Evolutionary conservation across 805 yeast species (phyloP).

Genomic region (Nakazawaea pomicola): DNA sequence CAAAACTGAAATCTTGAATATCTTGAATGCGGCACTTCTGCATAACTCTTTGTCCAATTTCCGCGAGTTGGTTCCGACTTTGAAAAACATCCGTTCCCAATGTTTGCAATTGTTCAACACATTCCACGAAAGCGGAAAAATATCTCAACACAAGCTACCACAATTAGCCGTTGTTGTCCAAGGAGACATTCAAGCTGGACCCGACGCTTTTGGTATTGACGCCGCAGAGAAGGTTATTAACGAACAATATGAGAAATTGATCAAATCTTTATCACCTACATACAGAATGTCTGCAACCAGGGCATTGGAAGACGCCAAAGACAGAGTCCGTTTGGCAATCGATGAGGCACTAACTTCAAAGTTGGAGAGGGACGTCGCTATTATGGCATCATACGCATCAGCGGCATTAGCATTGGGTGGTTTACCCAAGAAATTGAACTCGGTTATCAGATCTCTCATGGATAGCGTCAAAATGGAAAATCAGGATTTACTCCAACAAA

Average conservation of each 20-base stretch:
- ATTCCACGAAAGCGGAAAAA: constrained; percentile 70
- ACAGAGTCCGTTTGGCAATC: constrained; percentile 60
- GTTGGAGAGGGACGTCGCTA: constrained; percentile 47
- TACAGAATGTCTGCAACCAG: constrained; percentile 66
- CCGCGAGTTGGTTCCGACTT: constrained; percentile 82
- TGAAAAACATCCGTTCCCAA: constrained; percentile 81
- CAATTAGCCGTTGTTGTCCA: constrained; percentile 84
- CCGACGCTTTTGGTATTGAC: constrained; percentile 81
- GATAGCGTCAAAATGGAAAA: constrained; percentile 83
- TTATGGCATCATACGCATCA: constrained; percentile 73
- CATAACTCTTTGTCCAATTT: constrained; percentile 44
- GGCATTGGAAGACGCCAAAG: constrained; percentile 73
- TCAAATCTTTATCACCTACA: constrained; percentile 58
- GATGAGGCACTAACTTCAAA: constrained; percentile 58
- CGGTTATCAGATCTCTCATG: constrained; percentile 86
- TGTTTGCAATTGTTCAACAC: constrained; percentile 78
- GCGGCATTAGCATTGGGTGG: constrained; percentile 59
- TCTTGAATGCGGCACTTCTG: constrained; percentile 32
- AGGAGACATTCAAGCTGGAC: constrained; percentile 92
- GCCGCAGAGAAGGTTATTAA: constrained; percentile 66
- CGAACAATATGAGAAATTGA: constrained; percentile 62
- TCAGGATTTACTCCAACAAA: constrained; percentile 55
- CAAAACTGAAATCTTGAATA: constrained; percentile 21
- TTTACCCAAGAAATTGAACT: constrained; percentile 85
- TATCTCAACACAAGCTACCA: constrained; percentile 69